A percentile compares a stretch with the other conserved stretches of the same genome.
These are phyloP conservation scores for Ogataea neopini DNA, from an alignment of 805 yeast genomes.

Conservation along the genomic window DNA sequence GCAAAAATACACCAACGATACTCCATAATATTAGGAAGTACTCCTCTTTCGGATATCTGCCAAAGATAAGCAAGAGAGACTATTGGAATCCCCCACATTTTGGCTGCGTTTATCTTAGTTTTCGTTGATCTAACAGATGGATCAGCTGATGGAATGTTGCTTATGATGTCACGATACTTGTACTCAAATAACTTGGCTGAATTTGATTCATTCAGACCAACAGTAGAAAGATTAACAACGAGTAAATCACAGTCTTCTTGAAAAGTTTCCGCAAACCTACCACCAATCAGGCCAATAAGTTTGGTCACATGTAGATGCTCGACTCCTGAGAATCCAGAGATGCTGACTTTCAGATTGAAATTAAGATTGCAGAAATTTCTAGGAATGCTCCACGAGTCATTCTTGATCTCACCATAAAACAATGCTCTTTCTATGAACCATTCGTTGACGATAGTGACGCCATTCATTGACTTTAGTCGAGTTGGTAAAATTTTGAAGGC, in stretches of 20 bases:
- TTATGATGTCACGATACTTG: constrained; percentile 34
- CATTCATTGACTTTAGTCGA: constrained; percentile 14
- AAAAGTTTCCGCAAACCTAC: constrained; percentile 50
- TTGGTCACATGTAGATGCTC: constrained; percentile 44
- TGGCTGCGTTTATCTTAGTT: constrained; percentile 59
- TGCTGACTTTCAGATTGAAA: constrained; percentile 34
- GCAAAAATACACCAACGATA: constrained; percentile 58
- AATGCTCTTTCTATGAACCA: constrained; percentile 37
- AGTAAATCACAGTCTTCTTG: constrained; percentile 55
- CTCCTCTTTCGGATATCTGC: constrained; percentile 45
- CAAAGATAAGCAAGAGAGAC: constrained; percentile 55
- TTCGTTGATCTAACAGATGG: constrained; percentile 42
- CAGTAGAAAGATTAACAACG: constrained; percentile 50
- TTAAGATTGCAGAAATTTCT: constrained; percentile 28
- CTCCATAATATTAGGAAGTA: constrained; percentile 44
- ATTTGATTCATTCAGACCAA: constrained; percentile 41
- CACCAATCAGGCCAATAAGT: constrained; percentile 55
- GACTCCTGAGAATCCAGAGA: constrained; percentile 34
- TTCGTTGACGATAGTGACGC: constrained; percentile 33
- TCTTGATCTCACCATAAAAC: constrained; percentile 18
- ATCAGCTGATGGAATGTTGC: constrained; percentile 8
- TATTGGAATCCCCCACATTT: constrained; percentile 58
- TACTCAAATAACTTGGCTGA: constrained; percentile 46
- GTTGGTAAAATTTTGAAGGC: constrained; percentile 19
- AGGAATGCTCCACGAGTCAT: constrained; percentile 34